Conservation (phyloP, 2,329 filamentous ascomycete species). For the Zymoseptoria crescenta region DNA sequence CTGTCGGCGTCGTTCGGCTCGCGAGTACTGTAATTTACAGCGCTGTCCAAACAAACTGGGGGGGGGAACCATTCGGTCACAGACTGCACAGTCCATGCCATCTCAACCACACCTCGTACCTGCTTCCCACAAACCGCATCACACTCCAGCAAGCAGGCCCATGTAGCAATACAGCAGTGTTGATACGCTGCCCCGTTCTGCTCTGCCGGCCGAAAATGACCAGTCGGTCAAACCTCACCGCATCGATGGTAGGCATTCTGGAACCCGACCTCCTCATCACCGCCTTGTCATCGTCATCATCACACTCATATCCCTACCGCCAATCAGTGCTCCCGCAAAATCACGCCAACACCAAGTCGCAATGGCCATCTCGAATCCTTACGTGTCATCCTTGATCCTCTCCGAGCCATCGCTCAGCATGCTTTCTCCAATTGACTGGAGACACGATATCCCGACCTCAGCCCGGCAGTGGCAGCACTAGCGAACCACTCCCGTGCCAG, state of each 20-base stretch:
- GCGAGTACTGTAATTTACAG: no score
- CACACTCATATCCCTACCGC: not conserved
- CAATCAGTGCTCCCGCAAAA: not conserved
- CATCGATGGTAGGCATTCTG: not conserved
- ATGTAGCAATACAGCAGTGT: not conserved
- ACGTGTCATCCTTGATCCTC: not conserved
- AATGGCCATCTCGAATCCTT: not conserved
- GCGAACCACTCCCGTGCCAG: not conserved
- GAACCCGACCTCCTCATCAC: not conserved
- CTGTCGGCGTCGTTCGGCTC: no score
- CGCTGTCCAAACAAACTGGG: no score
- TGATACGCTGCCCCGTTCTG: not conserved
- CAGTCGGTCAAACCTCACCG: not conserved
- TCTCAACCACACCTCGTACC: not conserved
- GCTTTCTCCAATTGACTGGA: slow-evolving; percentile 2
- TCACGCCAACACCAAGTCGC: not conserved
- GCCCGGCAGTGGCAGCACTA: not conserved
- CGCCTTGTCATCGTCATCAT: not conserved
- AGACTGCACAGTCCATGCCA: no score
- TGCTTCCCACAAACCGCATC: not conserved
- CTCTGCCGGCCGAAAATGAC: not conserved
- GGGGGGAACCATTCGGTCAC: no score
- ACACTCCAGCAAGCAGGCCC: not conserved
- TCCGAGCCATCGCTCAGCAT: not conserved
- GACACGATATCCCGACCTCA: not conserved